Percentiles rank a stretch among this genome's conserved stretches.
These are phyloP conservation scores for Trichocladium uniseriatum DNA, from an alignment of 495 filamentous ascomycete species.

Conservation along the genomic window DNA sequence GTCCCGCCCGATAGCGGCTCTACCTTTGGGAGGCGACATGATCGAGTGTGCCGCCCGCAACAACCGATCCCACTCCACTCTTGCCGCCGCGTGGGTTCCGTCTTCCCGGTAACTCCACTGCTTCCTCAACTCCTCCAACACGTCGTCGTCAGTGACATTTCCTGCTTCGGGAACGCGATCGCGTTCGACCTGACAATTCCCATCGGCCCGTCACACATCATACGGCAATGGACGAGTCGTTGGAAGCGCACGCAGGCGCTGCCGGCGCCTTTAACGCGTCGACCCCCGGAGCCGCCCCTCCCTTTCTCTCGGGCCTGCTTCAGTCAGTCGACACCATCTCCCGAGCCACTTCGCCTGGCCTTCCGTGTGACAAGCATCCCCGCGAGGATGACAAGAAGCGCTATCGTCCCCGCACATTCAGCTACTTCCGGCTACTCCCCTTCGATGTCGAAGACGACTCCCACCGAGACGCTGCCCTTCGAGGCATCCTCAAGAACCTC, in stretches of 20 bases:
- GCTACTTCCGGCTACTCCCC: conserved; percentile 81
- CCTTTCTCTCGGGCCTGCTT: conserved; percentile 19
- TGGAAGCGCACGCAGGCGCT: conserved; percentile 17
- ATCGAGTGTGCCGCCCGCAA: not conserved
- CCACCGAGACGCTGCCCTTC: conserved; percentile 62
- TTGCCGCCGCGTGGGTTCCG: not conserved
- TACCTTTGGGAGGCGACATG: conserved; percentile 12
- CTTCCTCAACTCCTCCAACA: not conserved
- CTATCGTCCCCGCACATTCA: conserved; percentile 81
- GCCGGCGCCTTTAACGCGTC: conserved; percentile 19
- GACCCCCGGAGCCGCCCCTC: conserved; percentile 11
- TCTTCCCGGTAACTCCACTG: not conserved
- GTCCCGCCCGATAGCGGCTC: not conserved
- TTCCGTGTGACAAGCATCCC: conserved; percentile 24
- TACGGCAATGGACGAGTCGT: conserved; percentile 23
- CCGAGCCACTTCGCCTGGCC: conserved; percentile 39
- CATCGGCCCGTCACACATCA: not conserved
- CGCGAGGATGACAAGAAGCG: conserved; percentile 44
- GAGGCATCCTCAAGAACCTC: conserved; percentile 82
- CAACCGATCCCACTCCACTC: not conserved
- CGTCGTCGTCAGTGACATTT: not conserved
- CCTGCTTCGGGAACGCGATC: not conserved
- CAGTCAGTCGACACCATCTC: conserved; percentile 37
- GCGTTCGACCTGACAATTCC: not conserved
- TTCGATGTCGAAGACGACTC: conserved; percentile 72